phyloP scores from a whole-genome alignment of 495 filamentous ascomycete genomes.

The Podospora bellae-mahoneyi region DNA sequence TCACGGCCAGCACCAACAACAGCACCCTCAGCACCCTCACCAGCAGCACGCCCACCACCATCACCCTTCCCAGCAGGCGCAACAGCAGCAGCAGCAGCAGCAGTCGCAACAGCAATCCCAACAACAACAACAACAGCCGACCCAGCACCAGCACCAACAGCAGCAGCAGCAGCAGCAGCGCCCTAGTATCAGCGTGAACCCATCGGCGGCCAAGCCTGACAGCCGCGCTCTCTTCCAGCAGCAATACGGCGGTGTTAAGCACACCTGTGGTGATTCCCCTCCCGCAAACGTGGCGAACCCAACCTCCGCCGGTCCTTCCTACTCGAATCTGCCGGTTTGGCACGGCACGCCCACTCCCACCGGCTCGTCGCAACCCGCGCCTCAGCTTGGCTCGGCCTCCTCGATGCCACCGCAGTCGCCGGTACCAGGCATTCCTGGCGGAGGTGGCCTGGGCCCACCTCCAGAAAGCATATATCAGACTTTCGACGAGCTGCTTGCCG shows the following conservation, averaged over 20 bases:
- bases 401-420: slow-evolving; percentile 36
- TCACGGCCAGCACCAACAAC: slow-evolving; percentile 13
- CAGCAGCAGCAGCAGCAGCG: slow-evolving; percentile 30
- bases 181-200: slow-evolving; percentile 12
- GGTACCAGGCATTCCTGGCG: slow-evolving; percentile 21
- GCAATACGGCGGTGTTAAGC: slow-evolving; percentile 31
- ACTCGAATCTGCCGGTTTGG: slow-evolving; percentile 31
- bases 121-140: slow-evolving; percentile 16
- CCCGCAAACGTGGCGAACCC: slow-evolving; percentile 39
- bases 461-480: slow-evolving; percentile 45
- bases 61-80: slow-evolving; percentile 20
- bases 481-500: slow-evolving; percentile 45
- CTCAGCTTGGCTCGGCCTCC: slow-evolving; percentile 17
- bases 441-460: slow-evolving; percentile 39
- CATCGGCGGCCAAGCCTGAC: slow-evolving; percentile 25
- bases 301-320: slow-evolving; percentile 25
- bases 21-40: slow-evolving; percentile 24
- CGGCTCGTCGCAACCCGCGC: slow-evolving; percentile 18
- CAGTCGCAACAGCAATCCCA: slow-evolving; percentile 23
- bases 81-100: slow-evolving; percentile 17
- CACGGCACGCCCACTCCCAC: slow-evolving; percentile 25
- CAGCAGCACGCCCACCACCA: slow-evolving; percentile 24
- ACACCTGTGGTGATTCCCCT: slow-evolving; percentile 33
- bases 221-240: slow-evolving; percentile 30
- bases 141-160: slow-evolving; percentile 23